These are phyloP conservation scores for Penicillium hesseltinei DNA, from an alignment of 2,329 filamentous ascomycete species.

Conservation along the genomic window DNA sequence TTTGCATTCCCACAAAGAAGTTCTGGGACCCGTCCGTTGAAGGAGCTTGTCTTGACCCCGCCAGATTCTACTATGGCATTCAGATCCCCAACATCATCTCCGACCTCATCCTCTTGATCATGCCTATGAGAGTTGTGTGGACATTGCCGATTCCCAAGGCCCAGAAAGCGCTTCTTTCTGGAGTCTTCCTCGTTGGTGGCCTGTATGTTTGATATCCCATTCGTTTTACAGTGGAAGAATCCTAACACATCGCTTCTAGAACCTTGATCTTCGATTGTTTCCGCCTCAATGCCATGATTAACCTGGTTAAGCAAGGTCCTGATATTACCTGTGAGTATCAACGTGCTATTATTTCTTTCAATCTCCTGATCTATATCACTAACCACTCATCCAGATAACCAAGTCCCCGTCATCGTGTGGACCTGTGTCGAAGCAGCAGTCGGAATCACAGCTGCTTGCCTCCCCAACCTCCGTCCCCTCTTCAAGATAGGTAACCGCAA, in stretches of 20 bases:
- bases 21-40: slow-evolving; percentile 27
- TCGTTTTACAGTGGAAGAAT: background rate
- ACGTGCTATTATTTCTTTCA: background rate
- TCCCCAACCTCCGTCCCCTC: slow-evolving; percentile 29
- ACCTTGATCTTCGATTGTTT: slow-evolving; percentile 29
- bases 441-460: slow-evolving; percentile 31
- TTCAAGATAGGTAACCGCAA: slow-evolving; percentile 19
- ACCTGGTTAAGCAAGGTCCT: slow-evolving; percentile 21
- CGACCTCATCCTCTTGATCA: slow-evolving; percentile 27
- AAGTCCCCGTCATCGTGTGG: slow-evolving; percentile 32
- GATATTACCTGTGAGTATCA: slow-evolving; percentile 31
- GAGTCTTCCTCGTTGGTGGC: slow-evolving; percentile 31
- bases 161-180: slow-evolving; percentile 26
- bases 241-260: slow-evolving; percentile 10
- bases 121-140: slow-evolving; percentile 31
- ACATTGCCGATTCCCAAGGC: slow-evolving; percentile 24
- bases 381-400: slow-evolving; percentile 21
- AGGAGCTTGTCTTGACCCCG: slow-evolving; percentile 27
- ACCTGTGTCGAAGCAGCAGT: slow-evolving; percentile 32
- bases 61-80: slow-evolving; percentile 29
- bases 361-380: background rate
- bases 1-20: slow-evolving; percentile 27
- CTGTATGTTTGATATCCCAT: slow-evolving; percentile 18
- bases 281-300: slow-evolving; percentile 29
- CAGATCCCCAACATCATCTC: slow-evolving; percentile 34